phyloP scores from a whole-genome alignment of 495 filamentous ascomycete genomes.

The Paragyromitra xinjiangensis region DNA sequence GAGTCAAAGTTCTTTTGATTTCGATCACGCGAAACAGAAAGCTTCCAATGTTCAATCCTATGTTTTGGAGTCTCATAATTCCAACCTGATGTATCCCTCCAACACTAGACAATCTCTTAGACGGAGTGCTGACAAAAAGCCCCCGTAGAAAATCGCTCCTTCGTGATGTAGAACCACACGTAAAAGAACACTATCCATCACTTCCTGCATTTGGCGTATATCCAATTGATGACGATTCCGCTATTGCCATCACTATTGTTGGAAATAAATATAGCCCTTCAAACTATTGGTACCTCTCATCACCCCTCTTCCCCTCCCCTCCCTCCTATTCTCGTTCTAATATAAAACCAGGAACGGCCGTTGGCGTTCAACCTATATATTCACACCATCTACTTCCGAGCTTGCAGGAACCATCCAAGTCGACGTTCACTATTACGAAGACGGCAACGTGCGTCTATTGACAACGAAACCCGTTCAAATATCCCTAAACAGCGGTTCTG shows the following conservation, averaged over 20 bases:
- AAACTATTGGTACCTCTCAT: slow-evolving; percentile 81
- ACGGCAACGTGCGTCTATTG: slow-evolving; percentile 92
- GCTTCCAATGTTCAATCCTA: slow-evolving; percentile 83
- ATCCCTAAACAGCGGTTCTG: slow-evolving; percentile 69
- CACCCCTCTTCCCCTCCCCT: neutral
- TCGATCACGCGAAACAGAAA: slow-evolving; percentile 89
- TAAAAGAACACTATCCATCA: slow-evolving; percentile 86
- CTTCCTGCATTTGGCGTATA: slow-evolving; percentile 78
- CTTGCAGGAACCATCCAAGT: slow-evolving; percentile 76
- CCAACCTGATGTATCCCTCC: slow-evolving; percentile 75
- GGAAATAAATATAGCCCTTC: slow-evolving; percentile 96
- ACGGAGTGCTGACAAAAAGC: slow-evolving; percentile 25
- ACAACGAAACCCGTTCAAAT: slow-evolving; percentile 77
- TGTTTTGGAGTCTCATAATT: slow-evolving; percentile 78
- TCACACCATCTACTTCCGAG: slow-evolving; percentile 69
- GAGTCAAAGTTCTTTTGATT: slow-evolving; percentile 81
- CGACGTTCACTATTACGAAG: slow-evolving; percentile 99
- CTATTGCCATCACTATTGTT: slow-evolving; percentile 81
- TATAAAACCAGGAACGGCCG: slow-evolving; percentile 79
- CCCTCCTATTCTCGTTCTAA: neutral
- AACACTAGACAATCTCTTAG: neutral
- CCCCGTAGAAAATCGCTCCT: slow-evolving; percentile 75
- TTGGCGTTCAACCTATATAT: slow-evolving; percentile 88
- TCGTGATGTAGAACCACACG: slow-evolving; percentile 78
- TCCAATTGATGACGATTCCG: slow-evolving; percentile 76